Evolutionary conservation across 169 alveolate genomes (phyloP).

Genomic region (Babesia bovis): DNA sequence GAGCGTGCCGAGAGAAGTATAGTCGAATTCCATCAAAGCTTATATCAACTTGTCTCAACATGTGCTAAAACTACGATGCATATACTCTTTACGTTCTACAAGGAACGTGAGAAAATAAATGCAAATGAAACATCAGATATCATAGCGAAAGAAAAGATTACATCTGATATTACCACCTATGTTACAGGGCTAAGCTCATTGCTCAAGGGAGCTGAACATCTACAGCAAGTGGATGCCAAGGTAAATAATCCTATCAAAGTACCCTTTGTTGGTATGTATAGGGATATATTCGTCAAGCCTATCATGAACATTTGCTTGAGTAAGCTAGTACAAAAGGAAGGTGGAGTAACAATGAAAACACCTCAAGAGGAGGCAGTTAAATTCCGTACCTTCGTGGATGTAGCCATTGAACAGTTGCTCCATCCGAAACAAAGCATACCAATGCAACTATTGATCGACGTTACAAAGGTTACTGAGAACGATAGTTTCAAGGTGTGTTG

Average conservation of each 20-base stretch:
- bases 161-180: conserved; percentile 18
- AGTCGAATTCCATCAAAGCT: background rate
- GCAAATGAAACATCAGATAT: background rate
- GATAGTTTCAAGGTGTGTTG: conserved; percentile 52
- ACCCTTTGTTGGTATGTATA: conserved; percentile 9
- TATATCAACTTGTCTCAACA: conserved; percentile 4
- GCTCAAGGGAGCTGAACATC: conserved; percentile 43
- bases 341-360: background rate
- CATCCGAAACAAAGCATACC: conserved; percentile 34
- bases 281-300: conserved; percentile 5
- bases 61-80: conserved; percentile 34
- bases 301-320: background rate
- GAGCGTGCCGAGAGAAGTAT: background rate
- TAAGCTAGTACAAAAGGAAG: background rate
- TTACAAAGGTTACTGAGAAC: conserved; percentile 15
- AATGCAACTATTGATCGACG: conserved; percentile 50
- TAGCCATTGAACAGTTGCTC: conserved; percentile 6
- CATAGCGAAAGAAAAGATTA: background rate
- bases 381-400: conserved; percentile 37
- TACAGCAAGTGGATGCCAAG: background rate
- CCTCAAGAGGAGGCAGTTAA: conserved; percentile 34
- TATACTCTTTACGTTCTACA: conserved; percentile 21
- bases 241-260: background rate
- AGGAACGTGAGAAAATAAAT: conserved; percentile 5
- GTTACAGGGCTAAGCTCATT: conserved; percentile 49